Evolutionary conservation across 768 basidiomycete species (phyloP), one percentile per base, ranked within the genome.

Genomic region (Termitomyces sp.): DNA sequence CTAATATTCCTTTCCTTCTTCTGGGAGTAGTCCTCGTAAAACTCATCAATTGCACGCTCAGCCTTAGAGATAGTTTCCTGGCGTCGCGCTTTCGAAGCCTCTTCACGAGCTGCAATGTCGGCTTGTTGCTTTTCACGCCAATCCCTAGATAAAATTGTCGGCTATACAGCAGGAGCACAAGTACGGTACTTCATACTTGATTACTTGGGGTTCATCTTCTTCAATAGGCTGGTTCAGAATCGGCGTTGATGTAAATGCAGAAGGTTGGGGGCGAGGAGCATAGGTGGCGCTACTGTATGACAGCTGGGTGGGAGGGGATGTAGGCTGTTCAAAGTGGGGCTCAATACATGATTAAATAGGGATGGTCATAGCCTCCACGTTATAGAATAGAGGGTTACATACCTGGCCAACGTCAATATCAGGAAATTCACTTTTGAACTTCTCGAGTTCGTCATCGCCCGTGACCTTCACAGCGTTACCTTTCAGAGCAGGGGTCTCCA

Each of bases 1-100:
- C 88, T 78, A 63, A 99, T 97, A 61, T 85, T 85, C 68, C 82
- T 82, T 74, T 94, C 91, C 73, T 95, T 96, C 77, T 91, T 90
- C 56, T 78, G 77, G 35, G 90, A 81, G 67, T 98, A 93, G 49
- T 87, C 81, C 66, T 90, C 88, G 65, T 95, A 95, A 68, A 94
- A 95, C 60, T 88, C 84, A 71, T 95, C 93, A 59, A 96, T 93
- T 41, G 87, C 77, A 59, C 83, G 80, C 66, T 94, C 91, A 19
- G 95, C 95, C 66, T 84, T 89, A 45, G 79, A 76, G 61, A 94
- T 85, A 32, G 85, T 90, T 60, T 93, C 92, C 62, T 91, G 86
- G 62, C 88, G 85, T 66, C 83, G 86, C 32, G 75, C 76, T 66
- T 84, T 83, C 34, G 91, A 87, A 26, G 77, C 82, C 62, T 89